Evolutionary conservation across 371 early-diverging fungal species (phyloP), one percentile per base, ranked within the genome.

Genomic region (Apophysomyces trapeziformis): DNA sequence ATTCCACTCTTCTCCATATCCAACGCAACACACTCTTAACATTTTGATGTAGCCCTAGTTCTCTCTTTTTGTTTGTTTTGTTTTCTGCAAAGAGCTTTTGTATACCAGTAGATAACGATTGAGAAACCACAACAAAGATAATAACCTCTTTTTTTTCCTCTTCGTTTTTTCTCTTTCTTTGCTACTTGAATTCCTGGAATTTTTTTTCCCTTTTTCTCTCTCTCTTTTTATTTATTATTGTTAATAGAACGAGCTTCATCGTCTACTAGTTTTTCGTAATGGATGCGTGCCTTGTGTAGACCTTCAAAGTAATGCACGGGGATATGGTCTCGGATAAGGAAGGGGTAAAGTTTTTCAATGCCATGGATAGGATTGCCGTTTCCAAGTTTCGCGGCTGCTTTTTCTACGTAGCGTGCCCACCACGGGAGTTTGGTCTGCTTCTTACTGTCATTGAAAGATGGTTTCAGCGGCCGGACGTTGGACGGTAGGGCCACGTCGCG

Each of bases 251-350:
- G 54, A 16, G 16, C 21, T 21, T 16, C 5, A 18, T 50, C 54
- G 21, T 50, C 16, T 50, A 21, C 21, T 9, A 50, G 21, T 50
- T n/a, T 50, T 21, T 50, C 21, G 21, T 50, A 50, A 11, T 21
- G 21, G 2, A 50, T 4, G 7, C 59, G 46, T 8, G 59, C 59
- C 16, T 43, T 58, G 16, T 64, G 58, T 12, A 68, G 50, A 2
- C 64, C 60, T 36, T 64, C 41, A 60, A 64, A 68, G 38, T 68
- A 68, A 37, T 54, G 38, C 26, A 64, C 59, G 12, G 69, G 69
- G 26, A 69, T 61, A 61, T 69, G 69, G 45, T 69, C 69, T 38
- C 41, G 45, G 60, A 69, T 57, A 38, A 60, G 60, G 65, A 65
- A 65, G 4, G 69, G 69, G n/a, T 69, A 65, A 6, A 69, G 16